Percentiles rank a stretch among this genome's conserved stretches.
These are phyloP conservation scores for Metarhizium robertsii DNA, from an alignment of 2,329 filamentous ascomycete species.

Conservation along the genomic window DNA sequence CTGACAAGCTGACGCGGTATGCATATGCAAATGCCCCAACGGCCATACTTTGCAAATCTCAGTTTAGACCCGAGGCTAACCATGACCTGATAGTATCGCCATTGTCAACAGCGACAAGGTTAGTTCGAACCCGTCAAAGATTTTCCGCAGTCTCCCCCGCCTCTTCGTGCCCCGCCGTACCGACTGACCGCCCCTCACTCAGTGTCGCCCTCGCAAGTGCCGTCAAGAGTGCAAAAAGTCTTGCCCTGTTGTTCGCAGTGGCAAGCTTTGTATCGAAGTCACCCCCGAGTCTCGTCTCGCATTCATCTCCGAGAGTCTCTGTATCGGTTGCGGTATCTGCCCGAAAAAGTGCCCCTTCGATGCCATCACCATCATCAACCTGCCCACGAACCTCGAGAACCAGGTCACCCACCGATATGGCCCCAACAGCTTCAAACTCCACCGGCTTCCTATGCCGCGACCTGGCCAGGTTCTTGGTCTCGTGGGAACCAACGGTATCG, in stretches of 20 bases:
- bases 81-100: constrained; percentile 63
- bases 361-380: constrained; percentile 99
- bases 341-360: constrained; percentile 98
- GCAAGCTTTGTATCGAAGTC: constrained; percentile 97
- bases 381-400: constrained; percentile 97
- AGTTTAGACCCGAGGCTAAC: constrained; percentile 15
- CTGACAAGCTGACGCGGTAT: constrained; percentile 92
- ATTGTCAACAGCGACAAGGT: constrained; percentile 99
- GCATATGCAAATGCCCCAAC: constrained; percentile 41
- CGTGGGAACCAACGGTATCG: constrained; percentile 99
- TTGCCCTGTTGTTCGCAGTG: constrained; percentile 92
- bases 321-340: constrained; percentile 98
- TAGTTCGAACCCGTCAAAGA: constrained; percentile 17
- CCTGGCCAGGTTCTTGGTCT: constrained; percentile 93
- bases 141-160: constrained; percentile 6
- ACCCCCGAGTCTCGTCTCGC: constrained; percentile 80
- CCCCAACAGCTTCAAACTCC: constrained; percentile 99
- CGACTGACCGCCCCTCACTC: constrained; percentile 18
- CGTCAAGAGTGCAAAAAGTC: constrained; percentile 99
- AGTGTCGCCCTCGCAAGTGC: constrained; percentile 59
- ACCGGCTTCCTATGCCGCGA: constrained; percentile 89
- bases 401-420: constrained; percentile 98
- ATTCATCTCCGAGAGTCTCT: constrained; percentile 93
- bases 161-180: constrained; percentile 16
- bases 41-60: neutral